Base-by-base conservation (phyloP, 768 basidiomycete species). In the Ramaria sp. region DNA sequence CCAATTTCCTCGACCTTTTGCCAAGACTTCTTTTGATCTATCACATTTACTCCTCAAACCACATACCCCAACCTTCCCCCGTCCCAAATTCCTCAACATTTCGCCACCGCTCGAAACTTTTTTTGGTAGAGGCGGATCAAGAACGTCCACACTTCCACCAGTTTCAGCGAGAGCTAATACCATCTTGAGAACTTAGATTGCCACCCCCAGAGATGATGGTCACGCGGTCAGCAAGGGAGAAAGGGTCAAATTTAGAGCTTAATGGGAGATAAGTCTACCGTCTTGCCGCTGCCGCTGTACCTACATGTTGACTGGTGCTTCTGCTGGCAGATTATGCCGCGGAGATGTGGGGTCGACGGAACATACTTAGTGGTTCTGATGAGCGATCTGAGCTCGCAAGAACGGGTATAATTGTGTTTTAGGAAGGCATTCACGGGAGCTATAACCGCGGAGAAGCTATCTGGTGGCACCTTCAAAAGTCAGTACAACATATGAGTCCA, bases 151-250 rank as follows among this genome's bases (percentile, higher is more conserved):
- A 7, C 78, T 72, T 6, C 83, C 84, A 32, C 87, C 87, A 13
- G 78, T 81, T 69, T 89, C 87, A 41, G 77, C 76, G 39, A 89
- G 69, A 4, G 81, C 78, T 51, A 88, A 69, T 32, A 85, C 85
- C 82, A 85, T 83, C 69, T 91, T 88, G n/a, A 91, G 78, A 2
- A 75, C 0, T 88, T 83, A 30, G 69, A 57, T 82, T 79, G 0
- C 74, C 82, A 5, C 83, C 83, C 0, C n/a, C n/a, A n/a, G 82
- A 78, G 27, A 85, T 78, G 42, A 84, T 61, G 41, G 64, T 68
- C 45, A 70, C 68, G 38, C 68, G 65, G 58, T 64, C 67, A 10
- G 60, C 59, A 34, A 71, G 61, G 10, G 65, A 61, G 48, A 64
- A 64, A 42, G 59, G 61, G 13, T 57, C 47, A 49, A 63, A 62